Evolutionary conservation across 2,329 filamentous ascomycete genomes (phyloP), one percentile per base, ranked within the genome.

Genomic region (Davidsoniella eucalypti): DNA sequence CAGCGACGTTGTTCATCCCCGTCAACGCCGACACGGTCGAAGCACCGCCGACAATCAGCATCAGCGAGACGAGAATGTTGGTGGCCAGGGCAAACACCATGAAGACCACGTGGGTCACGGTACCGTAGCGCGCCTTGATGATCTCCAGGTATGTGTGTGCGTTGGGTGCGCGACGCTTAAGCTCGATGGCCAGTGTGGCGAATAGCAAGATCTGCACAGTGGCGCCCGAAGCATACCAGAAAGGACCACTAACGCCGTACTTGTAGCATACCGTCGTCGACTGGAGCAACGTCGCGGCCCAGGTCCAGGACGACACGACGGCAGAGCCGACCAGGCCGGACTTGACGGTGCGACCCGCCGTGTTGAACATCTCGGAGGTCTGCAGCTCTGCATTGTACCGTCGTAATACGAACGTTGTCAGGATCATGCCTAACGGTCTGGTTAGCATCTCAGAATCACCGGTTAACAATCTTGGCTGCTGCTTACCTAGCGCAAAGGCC

Each of bases 251-350:
- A 38, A 84, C 72, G 10, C 80, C 84, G 60, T 90, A 90, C 55
- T 77, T 71, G 63, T 94, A 94, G 54, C 84, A 85, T 16, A 94
- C 83, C n/a, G 80, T 76, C 1, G 84, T 81, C 1, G 78, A 84
- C 60, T 92, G 85, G 2, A 92, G 70, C 1, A 90, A 69, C 0
- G 85, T 92, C 18, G 85, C 87, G 0, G 86, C 87, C 87, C 87
- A 94, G 0, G 87, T 94, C 87, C 88, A 94, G 4, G 82, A 87
- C 14, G 83, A 88, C 3, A 94, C 86, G n/a, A 94, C 87, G 14
- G 87, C 87, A 4, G 85, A 84, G 9, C 85, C 84, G 0, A 94
- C 86, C 12, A 94, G 71, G 41, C 87, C 88, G 7, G 85, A 87
- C 61, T 94, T 94, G 56, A 94, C 85, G 1, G 84, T 87, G 54